Percentiles rank a stretch among this genome's conserved stretches.
phyloP scores from a whole-genome alignment of 2,329 filamentous ascomycete genomes.

The Aspergillus sp. region DNA sequence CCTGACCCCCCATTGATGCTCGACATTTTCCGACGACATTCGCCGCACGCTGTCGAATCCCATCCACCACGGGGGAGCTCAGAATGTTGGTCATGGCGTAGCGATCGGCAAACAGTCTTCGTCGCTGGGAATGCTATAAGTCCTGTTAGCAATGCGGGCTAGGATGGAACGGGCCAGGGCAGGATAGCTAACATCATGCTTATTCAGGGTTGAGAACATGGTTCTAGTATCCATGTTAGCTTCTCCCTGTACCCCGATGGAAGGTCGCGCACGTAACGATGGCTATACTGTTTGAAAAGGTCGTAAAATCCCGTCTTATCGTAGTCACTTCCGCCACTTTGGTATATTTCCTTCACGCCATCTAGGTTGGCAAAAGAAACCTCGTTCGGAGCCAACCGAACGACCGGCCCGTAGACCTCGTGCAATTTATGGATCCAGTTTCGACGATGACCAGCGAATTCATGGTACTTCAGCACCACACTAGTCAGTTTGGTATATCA shows the following conservation, averaged over 20 bases:
- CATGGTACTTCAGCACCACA: conserved; percentile 30
- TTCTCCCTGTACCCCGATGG: background rate
- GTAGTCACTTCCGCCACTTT: conserved; percentile 35
- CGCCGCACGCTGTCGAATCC: conserved; percentile 57
- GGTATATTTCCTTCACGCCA: conserved; percentile 33
- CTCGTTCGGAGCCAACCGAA: conserved; percentile 32
- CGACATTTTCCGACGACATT: conserved; percentile 57
- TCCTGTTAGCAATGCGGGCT: too few species aligned
- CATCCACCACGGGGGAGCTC: conserved; percentile 54
- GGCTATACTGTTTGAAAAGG: conserved; percentile 34
- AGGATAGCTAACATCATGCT: background rate
- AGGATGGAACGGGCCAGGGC: too few species aligned
- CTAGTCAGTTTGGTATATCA: conserved; percentile 31
- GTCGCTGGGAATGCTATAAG: conserved; percentile 60
- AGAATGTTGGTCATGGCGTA: conserved; percentile 70
- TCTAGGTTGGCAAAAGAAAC: conserved; percentile 29
- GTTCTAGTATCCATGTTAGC: conserved; percentile 5
- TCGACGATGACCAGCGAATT: conserved; percentile 28
- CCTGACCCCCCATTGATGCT: conserved; percentile 37
- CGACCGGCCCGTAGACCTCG: conserved; percentile 25
- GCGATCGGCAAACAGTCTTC: conserved; percentile 63
- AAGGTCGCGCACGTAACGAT: conserved; percentile 15
- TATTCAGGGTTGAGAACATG: conserved; percentile 20
- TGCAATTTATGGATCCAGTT: conserved; percentile 31
- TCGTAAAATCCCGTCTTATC: conserved; percentile 39